These are phyloP conservation scores for Ganoderma multipileum DNA, from an alignment of 1,284 basidiomycete genomes.

Conservation along the genomic window DNA sequence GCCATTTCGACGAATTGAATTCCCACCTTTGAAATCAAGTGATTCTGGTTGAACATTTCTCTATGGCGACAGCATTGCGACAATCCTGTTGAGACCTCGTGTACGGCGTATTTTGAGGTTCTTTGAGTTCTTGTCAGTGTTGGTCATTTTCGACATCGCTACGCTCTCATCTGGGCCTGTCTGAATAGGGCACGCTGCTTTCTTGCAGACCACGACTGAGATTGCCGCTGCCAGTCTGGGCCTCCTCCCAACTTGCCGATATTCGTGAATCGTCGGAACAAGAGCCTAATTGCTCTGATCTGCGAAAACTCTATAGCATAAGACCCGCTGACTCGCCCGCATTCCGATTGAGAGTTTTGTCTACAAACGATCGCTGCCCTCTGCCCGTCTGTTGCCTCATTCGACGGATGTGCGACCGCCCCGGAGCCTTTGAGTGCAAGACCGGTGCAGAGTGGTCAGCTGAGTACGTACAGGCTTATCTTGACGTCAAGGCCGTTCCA, in stretches of 20 bases:
- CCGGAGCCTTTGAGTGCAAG: background rate
- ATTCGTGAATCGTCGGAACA: conserved; percentile 2
- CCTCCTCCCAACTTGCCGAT: background rate
- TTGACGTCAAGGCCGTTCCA: conserved; percentile 19
- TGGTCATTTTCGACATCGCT: background rate
- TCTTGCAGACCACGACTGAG: background rate
- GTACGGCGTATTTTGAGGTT: background rate
- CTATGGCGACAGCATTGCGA: background rate
- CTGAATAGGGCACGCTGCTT: background rate
- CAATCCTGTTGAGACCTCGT: background rate
- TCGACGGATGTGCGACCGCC: conserved; percentile 5
- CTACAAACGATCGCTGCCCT: conserved; percentile 4
- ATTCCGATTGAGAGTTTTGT: background rate
- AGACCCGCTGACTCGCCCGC: background rate
- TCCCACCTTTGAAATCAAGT: background rate
- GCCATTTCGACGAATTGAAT: background rate
- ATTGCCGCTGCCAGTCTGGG: background rate
- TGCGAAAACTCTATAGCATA: background rate
- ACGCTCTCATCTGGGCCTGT: background rate
- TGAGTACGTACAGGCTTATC: conserved; percentile 4
- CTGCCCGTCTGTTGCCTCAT: conserved; percentile 1
- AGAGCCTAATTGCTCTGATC: conserved; percentile 6
- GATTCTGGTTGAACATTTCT: background rate
- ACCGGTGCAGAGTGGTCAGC: background rate
- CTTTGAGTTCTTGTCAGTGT: background rate